Conservation (phyloP, 345 rosid genomes). For the Aquilaria malaccensis region DNA sequence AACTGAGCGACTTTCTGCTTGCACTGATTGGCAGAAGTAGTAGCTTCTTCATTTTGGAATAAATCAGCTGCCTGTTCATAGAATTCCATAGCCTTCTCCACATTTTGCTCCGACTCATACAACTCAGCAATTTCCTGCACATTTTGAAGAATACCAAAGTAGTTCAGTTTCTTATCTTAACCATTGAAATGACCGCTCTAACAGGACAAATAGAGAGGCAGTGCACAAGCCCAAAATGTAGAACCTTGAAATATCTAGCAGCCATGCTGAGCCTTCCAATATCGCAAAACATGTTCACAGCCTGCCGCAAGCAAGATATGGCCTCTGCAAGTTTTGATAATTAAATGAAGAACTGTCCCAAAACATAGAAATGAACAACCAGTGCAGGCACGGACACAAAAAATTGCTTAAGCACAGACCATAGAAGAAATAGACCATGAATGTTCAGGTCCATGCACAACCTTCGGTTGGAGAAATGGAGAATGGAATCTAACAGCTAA, state of each 20-base stretch:
- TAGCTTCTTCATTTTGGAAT: slow-evolving; percentile 74
- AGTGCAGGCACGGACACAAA: no score
- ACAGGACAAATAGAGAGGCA: no score
- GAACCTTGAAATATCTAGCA: slow-evolving; percentile 93
- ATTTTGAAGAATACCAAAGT: background rate
- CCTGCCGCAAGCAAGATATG: slow-evolving; percentile 81
- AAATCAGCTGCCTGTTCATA: slow-evolving; percentile 82
- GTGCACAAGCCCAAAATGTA: background rate
- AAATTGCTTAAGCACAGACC: no score
- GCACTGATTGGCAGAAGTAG: slow-evolving; percentile 96
- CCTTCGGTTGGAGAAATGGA: no score
- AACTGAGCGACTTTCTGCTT: slow-evolving; percentile 94
- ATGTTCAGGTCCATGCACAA: no score
- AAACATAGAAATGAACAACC: no score
- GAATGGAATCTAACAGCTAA: no score
- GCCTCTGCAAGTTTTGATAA: slow-evolving; percentile 50
- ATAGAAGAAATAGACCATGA: no score
- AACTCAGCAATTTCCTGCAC: slow-evolving; percentile 81
- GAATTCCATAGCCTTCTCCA: slow-evolving; percentile 53
- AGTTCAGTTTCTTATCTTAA: no score
- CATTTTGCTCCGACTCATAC: slow-evolving; percentile 56
- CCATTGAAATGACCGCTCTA: no score
- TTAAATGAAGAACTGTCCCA: no score
- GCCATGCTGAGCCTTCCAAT: slow-evolving; percentile 98
- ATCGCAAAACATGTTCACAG: slow-evolving; percentile 75